phyloP scores from a whole-genome alignment of 371 early-diverging fungal species.

The Mucor velutinosus region DNA sequence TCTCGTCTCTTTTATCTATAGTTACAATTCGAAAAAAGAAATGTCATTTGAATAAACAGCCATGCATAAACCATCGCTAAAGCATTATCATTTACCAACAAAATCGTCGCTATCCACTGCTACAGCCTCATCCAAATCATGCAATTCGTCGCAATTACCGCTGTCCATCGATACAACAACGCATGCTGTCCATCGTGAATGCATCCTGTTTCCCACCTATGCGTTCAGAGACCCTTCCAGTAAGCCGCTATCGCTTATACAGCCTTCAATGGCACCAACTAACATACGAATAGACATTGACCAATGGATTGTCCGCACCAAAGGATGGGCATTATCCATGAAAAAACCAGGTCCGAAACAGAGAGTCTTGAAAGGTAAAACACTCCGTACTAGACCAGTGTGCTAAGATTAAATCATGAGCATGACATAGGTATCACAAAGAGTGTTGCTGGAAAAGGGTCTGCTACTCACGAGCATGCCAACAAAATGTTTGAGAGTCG shows the following conservation, averaged over 20 bases:
- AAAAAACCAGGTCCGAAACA: slow-evolving; percentile 20
- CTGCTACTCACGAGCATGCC: slow-evolving; percentile 18
- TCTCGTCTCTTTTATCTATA: background rate
- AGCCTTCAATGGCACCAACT: background rate
- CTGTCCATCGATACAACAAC: background rate
- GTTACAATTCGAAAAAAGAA: background rate
- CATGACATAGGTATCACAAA: slow-evolving; percentile 30
- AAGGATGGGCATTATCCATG: slow-evolving; percentile 41
- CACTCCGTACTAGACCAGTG: background rate
- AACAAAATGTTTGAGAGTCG: slow-evolving; percentile 35
- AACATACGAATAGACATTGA: slow-evolving; percentile 7
- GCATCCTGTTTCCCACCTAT: slow-evolving; percentile 26
- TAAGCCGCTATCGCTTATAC: background rate
- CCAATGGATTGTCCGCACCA: slow-evolving; percentile 37
- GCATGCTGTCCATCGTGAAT: slow-evolving; percentile 5
- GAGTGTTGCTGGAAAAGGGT: slow-evolving; percentile 29
- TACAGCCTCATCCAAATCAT: background rate
- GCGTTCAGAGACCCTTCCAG: slow-evolving; percentile 17
- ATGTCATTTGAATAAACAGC: background rate
- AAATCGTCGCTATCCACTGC: background rate
- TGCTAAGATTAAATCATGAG: background rate
- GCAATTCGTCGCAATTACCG: background rate
- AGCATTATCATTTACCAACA: background rate
- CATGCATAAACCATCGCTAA: slow-evolving; percentile 1
- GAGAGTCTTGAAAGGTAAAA: slow-evolving; percentile 33